Conservation (phyloP, 768 basidiomycete genomes). For the Sistotremastrum suecicum region DNA sequence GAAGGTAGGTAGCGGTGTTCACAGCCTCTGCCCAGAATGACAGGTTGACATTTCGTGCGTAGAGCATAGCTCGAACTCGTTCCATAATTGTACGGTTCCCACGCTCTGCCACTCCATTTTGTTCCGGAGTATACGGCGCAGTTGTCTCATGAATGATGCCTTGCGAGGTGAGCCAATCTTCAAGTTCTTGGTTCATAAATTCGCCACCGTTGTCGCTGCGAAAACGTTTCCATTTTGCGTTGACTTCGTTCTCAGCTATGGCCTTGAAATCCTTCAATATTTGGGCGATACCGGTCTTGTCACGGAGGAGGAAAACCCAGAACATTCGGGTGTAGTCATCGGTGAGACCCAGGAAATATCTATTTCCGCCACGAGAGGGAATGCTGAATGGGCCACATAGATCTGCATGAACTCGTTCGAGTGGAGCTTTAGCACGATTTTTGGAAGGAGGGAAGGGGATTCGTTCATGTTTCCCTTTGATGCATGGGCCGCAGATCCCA, state of each 20-base stretch:
- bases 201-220: conserved; percentile 31
- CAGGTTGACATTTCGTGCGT: conserved; percentile 19
- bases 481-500: conserved; percentile 25
- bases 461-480: conserved; percentile 25
- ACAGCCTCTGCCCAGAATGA: conserved; percentile 27
- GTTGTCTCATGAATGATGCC: conserved; percentile 28
- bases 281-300: conserved; percentile 18
- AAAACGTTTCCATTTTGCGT: conserved; percentile 17
- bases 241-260: conserved; percentile 18
- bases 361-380: conserved; percentile 9
- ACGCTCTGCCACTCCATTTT: conserved; percentile 31
- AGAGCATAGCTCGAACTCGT: conserved; percentile 20
- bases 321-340: conserved; percentile 14
- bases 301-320: conserved; percentile 15
- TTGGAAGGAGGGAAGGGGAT: conserved; percentile 17
- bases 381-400: conserved; percentile 31
- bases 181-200: conserved; percentile 24
- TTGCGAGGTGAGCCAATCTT: conserved; percentile 14
- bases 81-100: conserved; percentile 24
- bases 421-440: conserved; percentile 16
- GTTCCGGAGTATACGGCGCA: conserved; percentile 25
- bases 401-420: conserved; percentile 25
- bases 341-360: conserved; percentile 16
- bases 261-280: conserved; percentile 21
- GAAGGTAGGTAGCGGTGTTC: conserved; percentile 20